phyloP scores from a whole-genome alignment of 129 eudicot species.

The Sambucus nigra region DNA sequence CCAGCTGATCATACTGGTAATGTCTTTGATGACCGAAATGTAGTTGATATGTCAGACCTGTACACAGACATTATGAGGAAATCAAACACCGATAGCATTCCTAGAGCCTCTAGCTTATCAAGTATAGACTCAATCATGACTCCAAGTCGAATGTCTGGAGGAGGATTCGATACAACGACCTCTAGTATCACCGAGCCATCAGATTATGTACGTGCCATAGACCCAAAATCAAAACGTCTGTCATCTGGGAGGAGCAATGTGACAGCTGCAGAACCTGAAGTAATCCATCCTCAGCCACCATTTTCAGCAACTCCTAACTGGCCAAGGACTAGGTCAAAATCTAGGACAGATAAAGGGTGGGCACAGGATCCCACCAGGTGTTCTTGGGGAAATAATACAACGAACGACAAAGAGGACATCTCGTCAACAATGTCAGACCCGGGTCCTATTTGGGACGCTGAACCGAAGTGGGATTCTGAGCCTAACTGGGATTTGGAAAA shows the following conservation, averaged over 20 bases:
- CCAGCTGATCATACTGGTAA: constrained; percentile 40
- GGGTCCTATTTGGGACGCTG: constrained; percentile 96
- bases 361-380: constrained; percentile 51
- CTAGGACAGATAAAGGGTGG: constrained; percentile 85
- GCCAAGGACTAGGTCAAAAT: constrained; percentile 96
- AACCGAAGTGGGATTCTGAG: constrained; percentile 92
- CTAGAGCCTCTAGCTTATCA: constrained; percentile 89
- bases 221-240: constrained; percentile 69
- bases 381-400: constrained; percentile 73
- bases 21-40: constrained; percentile 31
- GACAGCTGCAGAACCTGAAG: constrained; percentile 76
- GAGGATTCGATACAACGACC: constrained; percentile 61
- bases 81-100: constrained; percentile 67
- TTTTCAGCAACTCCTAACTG: constrained; percentile 73
- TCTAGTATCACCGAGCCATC: constrained; percentile 95
- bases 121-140: constrained; percentile 97
- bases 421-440: constrained; percentile 98
- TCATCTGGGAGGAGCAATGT: constrained; percentile 68
- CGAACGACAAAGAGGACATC: constrained; percentile 81
- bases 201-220: constrained; percentile 85
- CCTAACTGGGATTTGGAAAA: constrained; percentile 72
- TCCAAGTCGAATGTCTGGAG: constrained; percentile 60
- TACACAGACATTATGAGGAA: constrained; percentile 86
- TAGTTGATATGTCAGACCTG: constrained; percentile 77
- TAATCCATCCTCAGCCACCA: constrained; percentile 68